Conservation (phyloP, 495 filamentous ascomycete species). For the Neurospora sp. region DNA sequence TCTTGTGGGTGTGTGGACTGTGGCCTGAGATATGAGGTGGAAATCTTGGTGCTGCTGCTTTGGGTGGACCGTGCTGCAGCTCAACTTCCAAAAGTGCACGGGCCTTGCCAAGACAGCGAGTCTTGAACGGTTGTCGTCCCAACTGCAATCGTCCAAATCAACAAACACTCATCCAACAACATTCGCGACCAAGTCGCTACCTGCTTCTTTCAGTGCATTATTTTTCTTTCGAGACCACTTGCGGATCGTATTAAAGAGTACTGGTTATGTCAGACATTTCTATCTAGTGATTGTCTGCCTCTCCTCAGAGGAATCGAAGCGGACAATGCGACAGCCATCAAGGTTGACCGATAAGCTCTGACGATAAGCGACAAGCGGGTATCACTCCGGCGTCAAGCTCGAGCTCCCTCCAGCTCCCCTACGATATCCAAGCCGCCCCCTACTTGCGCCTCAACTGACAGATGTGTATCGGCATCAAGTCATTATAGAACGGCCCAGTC, state of each 20-base stretch:
- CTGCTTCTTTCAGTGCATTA: too few relatives aligned
- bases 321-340: neutral
- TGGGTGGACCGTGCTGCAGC: neutral
- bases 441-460: constrained; percentile 19
- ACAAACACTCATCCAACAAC: neutral
- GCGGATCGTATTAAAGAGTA: neutral
- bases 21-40: constrained; percentile 10
- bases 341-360: neutral
- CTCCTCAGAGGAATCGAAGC: neutral
- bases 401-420: neutral
- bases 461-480: constrained; percentile 32
- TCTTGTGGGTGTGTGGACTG: constrained; percentile 4
- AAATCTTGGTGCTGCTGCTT: neutral
- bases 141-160: neutral
- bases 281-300: neutral
- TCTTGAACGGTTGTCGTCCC: neutral
- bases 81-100: neutral
- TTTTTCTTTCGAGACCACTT: too few relatives aligned
- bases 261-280: neutral
- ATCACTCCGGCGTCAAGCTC: neutral
- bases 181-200: neutral
- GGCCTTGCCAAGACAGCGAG: neutral
- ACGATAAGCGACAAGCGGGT: neutral
- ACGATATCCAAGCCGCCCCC: neutral
- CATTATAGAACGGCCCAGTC: constrained; percentile 39